phyloP scores from a whole-genome alignment of 371 early-diverging fungal genomes.

The Parasitella parasitica region DNA sequence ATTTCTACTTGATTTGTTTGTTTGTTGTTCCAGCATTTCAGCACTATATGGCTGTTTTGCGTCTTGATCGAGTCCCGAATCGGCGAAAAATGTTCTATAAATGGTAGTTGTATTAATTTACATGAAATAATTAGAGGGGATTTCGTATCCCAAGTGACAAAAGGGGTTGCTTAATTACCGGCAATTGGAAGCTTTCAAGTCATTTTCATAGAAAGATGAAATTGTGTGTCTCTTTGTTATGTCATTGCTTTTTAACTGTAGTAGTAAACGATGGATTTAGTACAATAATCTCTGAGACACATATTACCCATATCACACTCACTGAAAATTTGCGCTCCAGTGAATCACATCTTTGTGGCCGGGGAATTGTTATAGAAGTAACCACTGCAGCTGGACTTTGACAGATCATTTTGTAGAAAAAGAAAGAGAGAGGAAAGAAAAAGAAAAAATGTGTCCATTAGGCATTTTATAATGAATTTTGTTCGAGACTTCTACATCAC shows the following conservation, averaged over 20 bases:
- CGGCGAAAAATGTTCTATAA: background rate
- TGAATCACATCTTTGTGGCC: background rate
- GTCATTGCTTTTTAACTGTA: background rate
- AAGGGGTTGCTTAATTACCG: background rate
- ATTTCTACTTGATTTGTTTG: constrained; percentile 1
- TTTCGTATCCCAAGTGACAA: background rate
- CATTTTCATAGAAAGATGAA: background rate
- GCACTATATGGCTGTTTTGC: background rate
- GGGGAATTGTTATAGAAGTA: background rate
- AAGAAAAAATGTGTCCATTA: background rate
- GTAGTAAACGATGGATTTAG: background rate
- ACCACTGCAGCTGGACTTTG: background rate
- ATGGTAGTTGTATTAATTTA: background rate
- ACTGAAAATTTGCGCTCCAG: background rate
- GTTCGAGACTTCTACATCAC: background rate
- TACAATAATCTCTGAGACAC: background rate
- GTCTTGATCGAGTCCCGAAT: background rate
- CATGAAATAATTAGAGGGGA: background rate
- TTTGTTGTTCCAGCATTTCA: background rate
- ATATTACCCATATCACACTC: background rate
- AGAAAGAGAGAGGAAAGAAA: background rate
- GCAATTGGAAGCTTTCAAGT: background rate
- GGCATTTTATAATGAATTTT: background rate
- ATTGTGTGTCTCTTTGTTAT: background rate
- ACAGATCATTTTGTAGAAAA: background rate